phyloP scores from a whole-genome alignment of 2,329 filamentous ascomycete genomes.

The Biscogniauxia marginata region DNA sequence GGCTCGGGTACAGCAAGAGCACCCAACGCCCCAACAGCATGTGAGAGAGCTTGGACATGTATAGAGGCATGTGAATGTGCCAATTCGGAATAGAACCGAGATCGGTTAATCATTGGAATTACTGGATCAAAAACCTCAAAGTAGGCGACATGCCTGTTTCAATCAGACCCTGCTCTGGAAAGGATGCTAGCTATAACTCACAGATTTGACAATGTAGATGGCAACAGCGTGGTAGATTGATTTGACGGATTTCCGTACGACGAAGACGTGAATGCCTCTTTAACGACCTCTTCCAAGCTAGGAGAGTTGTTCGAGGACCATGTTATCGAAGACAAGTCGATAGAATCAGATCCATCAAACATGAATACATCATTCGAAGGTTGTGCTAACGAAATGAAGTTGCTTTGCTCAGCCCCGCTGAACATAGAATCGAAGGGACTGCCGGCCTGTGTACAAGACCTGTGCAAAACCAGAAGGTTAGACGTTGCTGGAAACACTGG shows the following conservation, averaged over 20 bases:
- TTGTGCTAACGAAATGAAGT: no score
- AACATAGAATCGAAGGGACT: no score
- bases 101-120: constrained; percentile 3
- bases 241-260: background rate
- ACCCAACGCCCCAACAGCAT: constrained; percentile 2
- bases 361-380: no score
- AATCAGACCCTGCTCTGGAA: background rate
- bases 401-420: no score
- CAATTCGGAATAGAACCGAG: constrained; percentile 3
- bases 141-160: constrained; percentile 7
- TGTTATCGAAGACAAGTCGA: no score
- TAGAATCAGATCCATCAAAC: no score
- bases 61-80: background rate
- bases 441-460: no score
- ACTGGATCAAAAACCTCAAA: constrained; percentile 8
- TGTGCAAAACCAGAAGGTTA: no score
- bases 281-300: no score
- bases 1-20: background rate
- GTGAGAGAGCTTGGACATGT: constrained; percentile 1
- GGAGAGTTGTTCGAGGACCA: no score
- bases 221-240: background rate
- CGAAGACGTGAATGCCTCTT: background rate
- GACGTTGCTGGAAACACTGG: no score
- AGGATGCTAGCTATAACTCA: background rate
- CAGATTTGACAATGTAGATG: background rate